These are phyloP conservation scores for Pseudopyricularia cyperi DNA, from an alignment of 2,329 filamentous ascomycete genomes.

Conservation along the genomic window DNA sequence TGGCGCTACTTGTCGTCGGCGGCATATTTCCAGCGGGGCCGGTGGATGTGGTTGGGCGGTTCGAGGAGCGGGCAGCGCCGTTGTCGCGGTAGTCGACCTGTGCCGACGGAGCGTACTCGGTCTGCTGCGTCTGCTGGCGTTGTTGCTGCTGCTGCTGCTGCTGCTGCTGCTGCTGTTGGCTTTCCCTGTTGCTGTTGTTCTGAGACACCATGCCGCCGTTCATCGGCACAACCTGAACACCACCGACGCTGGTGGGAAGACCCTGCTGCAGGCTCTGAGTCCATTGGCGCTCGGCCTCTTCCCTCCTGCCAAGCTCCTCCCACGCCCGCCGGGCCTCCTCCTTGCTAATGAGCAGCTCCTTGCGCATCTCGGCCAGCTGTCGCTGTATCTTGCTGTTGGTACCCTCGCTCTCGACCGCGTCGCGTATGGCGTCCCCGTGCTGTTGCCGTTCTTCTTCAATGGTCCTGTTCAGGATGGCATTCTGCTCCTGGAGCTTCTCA, in stretches of 20 bases:
- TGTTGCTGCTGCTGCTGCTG: slow-evolving; percentile 19
- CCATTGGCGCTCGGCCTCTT: slow-evolving; percentile 84
- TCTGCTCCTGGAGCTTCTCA: slow-evolving; percentile 71
- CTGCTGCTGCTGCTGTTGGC: slow-evolving; percentile 17
- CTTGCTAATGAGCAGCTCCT: slow-evolving; percentile 87
- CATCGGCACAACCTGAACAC: slow-evolving; percentile 93
- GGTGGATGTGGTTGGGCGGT: not conserved
- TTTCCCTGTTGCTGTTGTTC: slow-evolving; percentile 29
- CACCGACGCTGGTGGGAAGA: slow-evolving; percentile 77
- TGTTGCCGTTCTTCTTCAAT: slow-evolving; percentile 63
- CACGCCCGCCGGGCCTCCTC: slow-evolving; percentile 91
- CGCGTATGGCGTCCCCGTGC: slow-evolving; percentile 52
- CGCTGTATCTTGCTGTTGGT: slow-evolving; percentile 62
- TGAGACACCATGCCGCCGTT: slow-evolving; percentile 53
- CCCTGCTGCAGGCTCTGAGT: slow-evolving; percentile 78
- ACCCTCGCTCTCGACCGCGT: slow-evolving; percentile 52
- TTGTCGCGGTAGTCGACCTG: slow-evolving; percentile 9
- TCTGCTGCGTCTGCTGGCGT: slow-evolving; percentile 3
- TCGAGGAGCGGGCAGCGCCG: not conserved
- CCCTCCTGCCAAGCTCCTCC: slow-evolving; percentile 88
- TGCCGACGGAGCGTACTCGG: slow-evolving; percentile 21
- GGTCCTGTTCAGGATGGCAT: slow-evolving; percentile 63
- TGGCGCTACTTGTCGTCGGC: slow-evolving; percentile 21
- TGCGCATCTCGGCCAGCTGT: slow-evolving; percentile 76
- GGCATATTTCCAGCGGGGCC: slow-evolving; percentile 4